Evolutionary conservation across 495 filamentous ascomycete species (phyloP).

Genomic region (Xylaria cubensis): DNA sequence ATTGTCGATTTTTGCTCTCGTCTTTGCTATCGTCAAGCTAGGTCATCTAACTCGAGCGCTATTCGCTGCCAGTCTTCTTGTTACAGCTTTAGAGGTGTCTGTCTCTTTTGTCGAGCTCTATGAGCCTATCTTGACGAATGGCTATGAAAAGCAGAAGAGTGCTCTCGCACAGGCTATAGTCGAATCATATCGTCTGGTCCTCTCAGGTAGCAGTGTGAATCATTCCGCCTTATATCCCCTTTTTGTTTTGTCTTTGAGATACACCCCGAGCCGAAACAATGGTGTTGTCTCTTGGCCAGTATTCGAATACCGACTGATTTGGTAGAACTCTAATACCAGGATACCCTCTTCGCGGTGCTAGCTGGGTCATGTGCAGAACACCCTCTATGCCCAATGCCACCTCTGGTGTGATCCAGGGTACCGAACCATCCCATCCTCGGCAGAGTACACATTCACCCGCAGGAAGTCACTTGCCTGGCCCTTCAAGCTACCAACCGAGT

Average conservation of each 20-base stretch:
- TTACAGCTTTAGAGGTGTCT: constrained; percentile 44
- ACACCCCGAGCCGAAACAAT: constrained; percentile 35
- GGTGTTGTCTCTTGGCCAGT: constrained; percentile 33
- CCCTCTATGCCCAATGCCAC: constrained; percentile 23
- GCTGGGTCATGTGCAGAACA: constrained; percentile 23
- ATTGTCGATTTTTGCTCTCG: constrained; percentile 54
- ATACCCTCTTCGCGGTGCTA: constrained; percentile 28
- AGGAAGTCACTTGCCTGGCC: constrained; percentile 21
- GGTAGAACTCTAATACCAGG: constrained; percentile 34
- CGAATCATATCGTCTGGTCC: constrained; percentile 42
- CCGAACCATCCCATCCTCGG: constrained; percentile 28
- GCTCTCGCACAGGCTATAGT: constrained; percentile 46
- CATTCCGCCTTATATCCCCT: constrained; percentile 30
- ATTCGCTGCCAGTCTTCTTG: constrained; percentile 58
- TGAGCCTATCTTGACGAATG: constrained; percentile 56
- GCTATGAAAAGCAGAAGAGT: constrained; percentile 54
- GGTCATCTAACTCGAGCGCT: constrained; percentile 54
- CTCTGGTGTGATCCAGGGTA: constrained; percentile 27
- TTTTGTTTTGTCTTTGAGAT: constrained; percentile 35
- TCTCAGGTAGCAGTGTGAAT: constrained; percentile 40
- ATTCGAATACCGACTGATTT: constrained; percentile 38
- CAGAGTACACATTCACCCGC: constrained; percentile 14
- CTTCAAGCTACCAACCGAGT: constrained; percentile 15
- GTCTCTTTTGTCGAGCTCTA: constrained; percentile 44
- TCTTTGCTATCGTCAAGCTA: constrained; percentile 70